These are phyloP conservation scores for Mrakia hoshinonis DNA, from an alignment of 768 basidiomycete genomes.

Conservation along the genomic window DNA sequence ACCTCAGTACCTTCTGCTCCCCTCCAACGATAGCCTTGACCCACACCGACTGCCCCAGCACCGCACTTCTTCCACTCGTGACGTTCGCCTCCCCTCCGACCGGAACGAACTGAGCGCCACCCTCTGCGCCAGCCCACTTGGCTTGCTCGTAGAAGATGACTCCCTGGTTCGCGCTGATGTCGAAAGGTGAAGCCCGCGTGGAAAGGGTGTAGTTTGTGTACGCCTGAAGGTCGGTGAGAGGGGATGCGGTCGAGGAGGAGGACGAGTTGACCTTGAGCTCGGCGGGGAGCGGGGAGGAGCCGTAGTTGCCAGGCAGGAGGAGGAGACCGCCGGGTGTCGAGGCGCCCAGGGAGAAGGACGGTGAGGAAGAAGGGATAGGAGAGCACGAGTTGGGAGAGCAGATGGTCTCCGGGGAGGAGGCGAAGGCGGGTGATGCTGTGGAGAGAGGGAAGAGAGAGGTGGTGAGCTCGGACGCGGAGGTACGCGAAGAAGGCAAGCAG, in stretches of 20 bases:
- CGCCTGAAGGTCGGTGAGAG: slow-evolving; percentile 46
- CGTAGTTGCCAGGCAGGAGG: slow-evolving; percentile 22
- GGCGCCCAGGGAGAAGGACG: slow-evolving; percentile 12
- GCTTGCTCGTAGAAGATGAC: slow-evolving; percentile 16
- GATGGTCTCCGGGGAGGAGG: neutral
- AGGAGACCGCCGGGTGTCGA: neutral
- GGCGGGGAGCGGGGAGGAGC: slow-evolving; percentile 1
- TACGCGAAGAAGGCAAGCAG: neutral
- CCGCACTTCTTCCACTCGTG: slow-evolving; percentile 55
- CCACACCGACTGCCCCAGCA: slow-evolving; percentile 62
- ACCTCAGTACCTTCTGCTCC: slow-evolving; percentile 63
- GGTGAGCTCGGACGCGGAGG: neutral
- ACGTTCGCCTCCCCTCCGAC: slow-evolving; percentile 44
- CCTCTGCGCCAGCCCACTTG: slow-evolving; percentile 18
- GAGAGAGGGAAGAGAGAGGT: too few relatives aligned
- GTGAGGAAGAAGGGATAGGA: neutral
- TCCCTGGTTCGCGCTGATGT: slow-evolving; percentile 27
- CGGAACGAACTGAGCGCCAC: neutral
- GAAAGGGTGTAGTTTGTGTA: slow-evolving; percentile 28
- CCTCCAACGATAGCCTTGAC: slow-evolving; percentile 53
- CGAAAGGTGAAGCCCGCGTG: slow-evolving; percentile 28
- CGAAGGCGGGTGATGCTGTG: neutral
- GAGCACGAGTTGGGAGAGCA: slow-evolving; percentile 21
- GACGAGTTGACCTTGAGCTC: slow-evolving; percentile 54
- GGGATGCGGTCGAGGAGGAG: slow-evolving; percentile 54